Percentiles rank a stretch among this genome's conserved stretches.
Conservation (phyloP, 495 filamentous ascomycete species). For the Penicillium salamii region DNA sequence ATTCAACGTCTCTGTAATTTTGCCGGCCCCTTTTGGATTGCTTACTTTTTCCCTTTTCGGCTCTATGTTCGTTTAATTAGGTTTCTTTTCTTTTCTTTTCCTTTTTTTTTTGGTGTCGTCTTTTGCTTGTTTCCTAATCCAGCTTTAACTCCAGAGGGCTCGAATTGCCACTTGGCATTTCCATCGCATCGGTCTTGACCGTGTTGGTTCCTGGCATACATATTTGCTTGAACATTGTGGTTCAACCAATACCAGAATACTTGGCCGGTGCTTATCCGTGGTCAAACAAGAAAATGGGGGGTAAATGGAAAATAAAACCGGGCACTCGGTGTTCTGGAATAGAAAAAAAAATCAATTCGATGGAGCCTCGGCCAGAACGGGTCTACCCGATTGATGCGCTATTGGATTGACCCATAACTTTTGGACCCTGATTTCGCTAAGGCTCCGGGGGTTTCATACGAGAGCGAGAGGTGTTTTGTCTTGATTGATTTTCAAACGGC, state of each 20-base stretch:
- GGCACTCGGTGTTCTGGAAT: not conserved
- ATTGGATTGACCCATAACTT: slow-evolving; percentile 4
- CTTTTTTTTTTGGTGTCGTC: not conserved
- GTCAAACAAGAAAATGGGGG: not conserved
- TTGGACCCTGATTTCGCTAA: not conserved
- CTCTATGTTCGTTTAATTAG: no score
- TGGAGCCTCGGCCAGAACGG: not conserved
- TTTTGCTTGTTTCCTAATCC: not conserved
- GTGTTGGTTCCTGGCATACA: no score
- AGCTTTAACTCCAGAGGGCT: no score
- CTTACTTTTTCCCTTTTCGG: not conserved
- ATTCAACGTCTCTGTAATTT: slow-evolving; percentile 2
- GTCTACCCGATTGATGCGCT: not conserved
- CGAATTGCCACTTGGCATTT: not conserved
- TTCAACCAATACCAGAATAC: slow-evolving; percentile 3
- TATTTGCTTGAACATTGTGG: not conserved
- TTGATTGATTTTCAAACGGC: not conserved
- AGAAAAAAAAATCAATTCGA: not conserved
- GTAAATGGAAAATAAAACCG: not conserved
- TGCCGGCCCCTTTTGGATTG: not conserved
- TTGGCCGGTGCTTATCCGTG: no score
- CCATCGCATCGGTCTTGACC: no score
- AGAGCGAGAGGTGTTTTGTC: no score
- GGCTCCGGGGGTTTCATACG: not conserved
- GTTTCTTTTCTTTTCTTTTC: not conserved